Evolutionary conservation across 148 eudicot genomes (phyloP).

Genomic region (Pouteria glomerata): DNA sequence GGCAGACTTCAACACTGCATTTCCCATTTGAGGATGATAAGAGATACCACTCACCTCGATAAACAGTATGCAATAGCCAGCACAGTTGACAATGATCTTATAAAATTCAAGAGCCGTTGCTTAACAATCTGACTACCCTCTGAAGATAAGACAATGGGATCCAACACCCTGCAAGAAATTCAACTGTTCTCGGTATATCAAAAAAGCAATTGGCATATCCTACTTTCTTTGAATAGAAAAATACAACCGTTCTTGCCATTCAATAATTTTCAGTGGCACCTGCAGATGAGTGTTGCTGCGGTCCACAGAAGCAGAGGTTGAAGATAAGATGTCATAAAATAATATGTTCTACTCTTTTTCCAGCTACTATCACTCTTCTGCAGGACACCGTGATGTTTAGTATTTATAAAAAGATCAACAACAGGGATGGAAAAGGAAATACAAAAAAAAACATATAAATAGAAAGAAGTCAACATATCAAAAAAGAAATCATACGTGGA

Average conservation of each 20-base stretch:
- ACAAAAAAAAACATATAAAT: neutral
- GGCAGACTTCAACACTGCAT: slow-evolving; percentile 1
- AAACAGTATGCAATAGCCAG: slow-evolving; percentile 76
- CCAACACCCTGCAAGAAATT: slow-evolving; percentile 57
- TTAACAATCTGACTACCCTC: slow-evolving; percentile 80
- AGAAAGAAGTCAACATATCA: neutral
- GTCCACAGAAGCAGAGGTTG: slow-evolving; percentile 88
- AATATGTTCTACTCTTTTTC: slow-evolving; percentile 68
- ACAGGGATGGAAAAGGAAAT: neutral
- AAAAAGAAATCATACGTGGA: slow-evolving; percentile 41
- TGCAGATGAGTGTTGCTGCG: slow-evolving; percentile 77
- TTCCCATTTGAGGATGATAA: neutral
- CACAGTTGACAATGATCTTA: slow-evolving; percentile 84
- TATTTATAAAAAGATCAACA: neutral
- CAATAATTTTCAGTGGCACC: slow-evolving; percentile 33
- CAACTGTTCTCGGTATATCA: neutral
- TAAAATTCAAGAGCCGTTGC: slow-evolving; percentile 67
- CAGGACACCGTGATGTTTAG: slow-evolving; percentile 14
- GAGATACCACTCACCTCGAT: slow-evolving; percentile 48
- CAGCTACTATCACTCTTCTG: slow-evolving; percentile 78
- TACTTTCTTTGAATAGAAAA: neutral
- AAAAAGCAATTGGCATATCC: neutral
- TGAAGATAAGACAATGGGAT: slow-evolving; percentile 69
- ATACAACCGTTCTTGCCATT: neutral
- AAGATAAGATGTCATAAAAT: slow-evolving; percentile 70